Evolutionary conservation across 2,329 filamentous ascomycete genomes (phyloP).

Genomic region (Verticillium nonalfalfae): DNA sequence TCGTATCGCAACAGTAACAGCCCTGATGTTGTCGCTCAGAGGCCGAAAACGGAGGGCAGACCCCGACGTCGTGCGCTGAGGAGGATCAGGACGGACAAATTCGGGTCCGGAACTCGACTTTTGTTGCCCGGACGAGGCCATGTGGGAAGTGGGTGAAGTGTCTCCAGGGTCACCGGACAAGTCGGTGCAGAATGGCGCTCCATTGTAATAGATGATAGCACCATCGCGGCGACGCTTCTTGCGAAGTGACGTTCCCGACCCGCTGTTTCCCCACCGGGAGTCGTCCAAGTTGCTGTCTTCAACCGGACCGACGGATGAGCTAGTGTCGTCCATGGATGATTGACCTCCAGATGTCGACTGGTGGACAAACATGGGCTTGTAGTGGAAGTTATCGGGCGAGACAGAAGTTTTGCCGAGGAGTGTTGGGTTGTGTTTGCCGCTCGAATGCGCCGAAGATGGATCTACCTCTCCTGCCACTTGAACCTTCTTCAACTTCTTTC

Average conservation of each 20-base stretch:
- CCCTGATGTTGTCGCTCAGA: slow-evolving; percentile 31
- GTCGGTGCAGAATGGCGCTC: slow-evolving; percentile 75
- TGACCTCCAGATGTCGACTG: slow-evolving; percentile 39
- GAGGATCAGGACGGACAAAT: slow-evolving; percentile 1
- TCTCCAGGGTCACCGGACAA: slow-evolving; percentile 60
- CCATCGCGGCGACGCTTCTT: slow-evolving; percentile 58
- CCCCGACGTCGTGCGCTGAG: slow-evolving; percentile 40
- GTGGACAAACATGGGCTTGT: slow-evolving; percentile 56
- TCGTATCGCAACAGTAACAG: slow-evolving; percentile 12
- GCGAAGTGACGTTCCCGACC: slow-evolving; percentile 39
- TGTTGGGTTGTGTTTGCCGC: slow-evolving; percentile 29
- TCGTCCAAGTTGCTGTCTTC: slow-evolving; percentile 43
- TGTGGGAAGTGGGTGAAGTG: slow-evolving; percentile 38
- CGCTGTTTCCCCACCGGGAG: slow-evolving; percentile 39
- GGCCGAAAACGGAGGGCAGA: slow-evolving; percentile 43
- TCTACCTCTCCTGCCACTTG: slow-evolving; percentile 20
- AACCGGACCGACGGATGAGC: slow-evolving; percentile 38
- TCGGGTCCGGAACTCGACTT: slow-evolving; percentile 14
- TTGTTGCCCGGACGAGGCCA: slow-evolving; percentile 37
- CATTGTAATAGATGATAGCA: slow-evolving; percentile 78
- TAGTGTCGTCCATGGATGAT: slow-evolving; percentile 40
- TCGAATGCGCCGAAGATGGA: slow-evolving; percentile 24
- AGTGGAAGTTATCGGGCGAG: slow-evolving; percentile 49
- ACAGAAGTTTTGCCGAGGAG: slow-evolving; percentile 27
- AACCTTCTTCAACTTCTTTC: slow-evolving; percentile 39